Evolutionary conservation across 2,329 filamentous ascomycete species (phyloP).

Genomic region (Cadophora sp.): DNA sequence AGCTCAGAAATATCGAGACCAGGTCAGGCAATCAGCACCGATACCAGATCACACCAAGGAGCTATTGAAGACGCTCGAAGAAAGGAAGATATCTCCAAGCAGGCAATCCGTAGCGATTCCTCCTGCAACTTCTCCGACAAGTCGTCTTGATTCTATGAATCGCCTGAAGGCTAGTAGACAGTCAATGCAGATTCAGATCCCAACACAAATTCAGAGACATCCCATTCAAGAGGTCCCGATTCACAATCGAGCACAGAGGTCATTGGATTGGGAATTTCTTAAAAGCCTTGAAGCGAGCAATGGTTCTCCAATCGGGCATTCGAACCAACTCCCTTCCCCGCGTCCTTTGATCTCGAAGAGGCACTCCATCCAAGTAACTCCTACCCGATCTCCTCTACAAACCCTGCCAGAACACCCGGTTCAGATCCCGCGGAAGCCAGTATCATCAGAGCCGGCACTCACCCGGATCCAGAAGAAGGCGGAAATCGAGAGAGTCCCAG

Average conservation of each 20-base stretch:
- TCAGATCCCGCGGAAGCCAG: not conserved
- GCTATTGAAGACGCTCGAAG: conserved; percentile 2
- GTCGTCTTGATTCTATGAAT: not conserved
- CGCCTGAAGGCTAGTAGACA: not conserved
- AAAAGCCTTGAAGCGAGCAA: not conserved
- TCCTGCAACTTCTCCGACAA: not conserved
- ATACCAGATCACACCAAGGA: not conserved
- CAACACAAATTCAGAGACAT: not conserved
- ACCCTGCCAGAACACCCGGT: not conserved
- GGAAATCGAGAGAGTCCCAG: conserved; percentile 11
- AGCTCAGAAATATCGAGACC: not conserved
- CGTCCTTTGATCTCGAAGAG: not conserved
- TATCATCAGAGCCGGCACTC: not conserved
- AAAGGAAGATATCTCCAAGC: not conserved
- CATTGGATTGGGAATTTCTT: not conserved
- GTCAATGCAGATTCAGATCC: conserved; percentile 6
- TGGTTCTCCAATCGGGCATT: not conserved
- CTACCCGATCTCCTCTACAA: not conserved
- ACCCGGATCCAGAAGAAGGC: not conserved
- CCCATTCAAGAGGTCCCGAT: not conserved
- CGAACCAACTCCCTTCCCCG: not conserved
- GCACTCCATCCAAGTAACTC: not conserved
- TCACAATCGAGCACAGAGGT: not conserved
- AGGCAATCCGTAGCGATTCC: not conserved
- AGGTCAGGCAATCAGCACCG: conserved; percentile 11